phyloP scores from a whole-genome alignment of 2,329 filamentous ascomycete genomes.

The Didymella arachidicola region DNA sequence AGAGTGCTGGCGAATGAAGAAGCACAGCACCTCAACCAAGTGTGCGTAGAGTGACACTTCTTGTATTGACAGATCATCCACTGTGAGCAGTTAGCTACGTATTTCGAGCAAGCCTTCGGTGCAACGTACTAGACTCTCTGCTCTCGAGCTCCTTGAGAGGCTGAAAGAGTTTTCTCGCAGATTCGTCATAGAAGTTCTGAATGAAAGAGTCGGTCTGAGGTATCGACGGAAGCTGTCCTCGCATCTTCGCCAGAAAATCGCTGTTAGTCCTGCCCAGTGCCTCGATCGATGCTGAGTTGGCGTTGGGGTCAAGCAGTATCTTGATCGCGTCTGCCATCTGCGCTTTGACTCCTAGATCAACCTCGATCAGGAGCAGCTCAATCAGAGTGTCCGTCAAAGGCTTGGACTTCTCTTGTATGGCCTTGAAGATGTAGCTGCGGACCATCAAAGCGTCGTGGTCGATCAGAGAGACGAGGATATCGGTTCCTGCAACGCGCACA shows the following conservation, averaged over 20 bases:
- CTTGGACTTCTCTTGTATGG: slow-evolving; percentile 84
- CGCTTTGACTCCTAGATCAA: slow-evolving; percentile 91
- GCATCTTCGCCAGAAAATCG: slow-evolving; percentile 72
- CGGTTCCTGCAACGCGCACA: slow-evolving; percentile 89
- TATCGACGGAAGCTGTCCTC: slow-evolving; percentile 57
- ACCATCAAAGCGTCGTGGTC: slow-evolving; percentile 97
- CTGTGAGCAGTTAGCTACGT: slow-evolving; percentile 51
- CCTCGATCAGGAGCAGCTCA: slow-evolving; percentile 87
- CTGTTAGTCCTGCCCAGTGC: slow-evolving; percentile 67
- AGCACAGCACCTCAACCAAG: slow-evolving; percentile 90
- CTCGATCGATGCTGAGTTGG: slow-evolving; percentile 67
- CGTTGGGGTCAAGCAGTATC: slow-evolving; percentile 81
- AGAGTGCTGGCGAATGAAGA: slow-evolving; percentile 89
- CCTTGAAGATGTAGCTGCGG: slow-evolving; percentile 88
- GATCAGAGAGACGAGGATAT: slow-evolving; percentile 91
- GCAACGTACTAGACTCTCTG: slow-evolving; percentile 60
- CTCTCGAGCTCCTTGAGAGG: slow-evolving; percentile 83
- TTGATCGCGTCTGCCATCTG: slow-evolving; percentile 96
- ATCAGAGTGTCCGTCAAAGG: slow-evolving; percentile 92
- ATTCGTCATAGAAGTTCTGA: slow-evolving; percentile 86
- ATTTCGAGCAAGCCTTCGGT: background rate
- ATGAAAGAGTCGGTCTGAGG: slow-evolving; percentile 87
- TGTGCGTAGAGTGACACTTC: slow-evolving; percentile 92
- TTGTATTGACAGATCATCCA: slow-evolving; percentile 77
- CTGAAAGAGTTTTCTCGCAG: slow-evolving; percentile 83